Conservation (phyloP, 306 rosid species). For the Oxytropis ochrocephala region DNA sequence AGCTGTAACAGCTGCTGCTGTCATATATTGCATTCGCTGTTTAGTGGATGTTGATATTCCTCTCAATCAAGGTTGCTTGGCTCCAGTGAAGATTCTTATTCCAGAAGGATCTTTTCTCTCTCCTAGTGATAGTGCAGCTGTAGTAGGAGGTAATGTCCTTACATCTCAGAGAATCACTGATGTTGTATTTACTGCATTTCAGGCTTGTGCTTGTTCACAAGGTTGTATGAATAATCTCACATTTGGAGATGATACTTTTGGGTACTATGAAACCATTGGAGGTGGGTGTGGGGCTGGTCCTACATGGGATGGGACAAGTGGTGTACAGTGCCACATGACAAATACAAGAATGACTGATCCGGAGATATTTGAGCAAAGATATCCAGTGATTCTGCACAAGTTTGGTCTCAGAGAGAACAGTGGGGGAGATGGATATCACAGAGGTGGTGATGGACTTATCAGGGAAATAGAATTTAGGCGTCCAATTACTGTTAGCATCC, state of each 20-base stretch:
- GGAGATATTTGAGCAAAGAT: conserved; percentile 86
- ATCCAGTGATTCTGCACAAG: conserved; percentile 74
- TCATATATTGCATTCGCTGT: conserved; percentile 82
- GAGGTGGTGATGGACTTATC: conserved; percentile 83
- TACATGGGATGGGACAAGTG: conserved; percentile 87
- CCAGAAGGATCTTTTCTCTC: conserved; percentile 91
- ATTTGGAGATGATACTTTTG: conserved; percentile 87
- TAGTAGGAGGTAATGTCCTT: conserved; percentile 89
- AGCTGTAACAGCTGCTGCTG: conserved; percentile 94
- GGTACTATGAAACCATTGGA: conserved; percentile 94
- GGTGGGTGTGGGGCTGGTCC: conserved; percentile 99
- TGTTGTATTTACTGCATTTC: conserved; percentile 82
- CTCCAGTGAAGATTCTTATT: conserved; percentile 85
- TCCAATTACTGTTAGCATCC: conserved; percentile 70
- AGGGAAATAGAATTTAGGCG: conserved; percentile 84
- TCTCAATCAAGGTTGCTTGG: conserved; percentile 95
- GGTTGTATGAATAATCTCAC: conserved; percentile 98
- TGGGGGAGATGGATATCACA: conserved; percentile 70
- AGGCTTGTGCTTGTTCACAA: conserved; percentile 96
- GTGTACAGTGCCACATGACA: conserved; percentile 95
- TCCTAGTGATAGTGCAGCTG: conserved; percentile 87
- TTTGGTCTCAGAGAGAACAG: conserved; percentile 74
- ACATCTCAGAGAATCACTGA: conserved; percentile 95
- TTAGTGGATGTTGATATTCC: conserved; percentile 90
- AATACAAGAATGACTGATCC: conserved; percentile 94